Percentiles rank a stretch among this genome's conserved stretches.
phyloP scores from a whole-genome alignment of 139 green algal species.

The Asterochloris erici region DNA sequence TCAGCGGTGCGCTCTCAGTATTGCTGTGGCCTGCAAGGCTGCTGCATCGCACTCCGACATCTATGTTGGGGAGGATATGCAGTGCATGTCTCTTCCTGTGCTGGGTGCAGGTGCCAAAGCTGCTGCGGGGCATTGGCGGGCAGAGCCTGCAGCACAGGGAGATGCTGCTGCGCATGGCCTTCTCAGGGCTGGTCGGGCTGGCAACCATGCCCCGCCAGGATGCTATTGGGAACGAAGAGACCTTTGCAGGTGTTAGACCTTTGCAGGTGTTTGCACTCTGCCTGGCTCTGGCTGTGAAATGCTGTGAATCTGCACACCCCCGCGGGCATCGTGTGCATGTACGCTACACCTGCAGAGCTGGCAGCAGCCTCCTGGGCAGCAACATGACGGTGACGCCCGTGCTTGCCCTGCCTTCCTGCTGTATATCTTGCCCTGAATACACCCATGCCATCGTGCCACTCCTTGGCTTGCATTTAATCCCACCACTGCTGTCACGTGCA shows the following conservation, averaged over 20 bases:
- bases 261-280: neutral
- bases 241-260: conserved; percentile 20
- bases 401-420: too few species aligned
- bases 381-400: too few species aligned
- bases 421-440: too few species aligned
- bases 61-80: neutral
- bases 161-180: conserved; percentile 63
- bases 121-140: conserved; percentile 43
- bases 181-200: conserved; percentile 33
- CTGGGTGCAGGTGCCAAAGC: conserved; percentile 42
- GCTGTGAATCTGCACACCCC: too few species aligned
- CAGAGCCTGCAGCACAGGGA: conserved; percentile 46
- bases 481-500: neutral
- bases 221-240: conserved; percentile 16
- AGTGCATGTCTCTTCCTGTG: neutral
- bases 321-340: too few species aligned
- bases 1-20: too few species aligned
- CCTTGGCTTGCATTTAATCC: too few species aligned
- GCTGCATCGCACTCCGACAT: too few species aligned
- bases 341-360: too few species aligned
- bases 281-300: neutral
- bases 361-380: too few species aligned
- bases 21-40: too few species aligned
- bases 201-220: conserved; percentile 8
- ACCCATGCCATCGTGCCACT: too few species aligned